Evolutionary conservation across 208 protist genomes (phyloP), one percentile per base, ranked within the genome.

Genomic region (Leishmania gerbilli): DNA sequence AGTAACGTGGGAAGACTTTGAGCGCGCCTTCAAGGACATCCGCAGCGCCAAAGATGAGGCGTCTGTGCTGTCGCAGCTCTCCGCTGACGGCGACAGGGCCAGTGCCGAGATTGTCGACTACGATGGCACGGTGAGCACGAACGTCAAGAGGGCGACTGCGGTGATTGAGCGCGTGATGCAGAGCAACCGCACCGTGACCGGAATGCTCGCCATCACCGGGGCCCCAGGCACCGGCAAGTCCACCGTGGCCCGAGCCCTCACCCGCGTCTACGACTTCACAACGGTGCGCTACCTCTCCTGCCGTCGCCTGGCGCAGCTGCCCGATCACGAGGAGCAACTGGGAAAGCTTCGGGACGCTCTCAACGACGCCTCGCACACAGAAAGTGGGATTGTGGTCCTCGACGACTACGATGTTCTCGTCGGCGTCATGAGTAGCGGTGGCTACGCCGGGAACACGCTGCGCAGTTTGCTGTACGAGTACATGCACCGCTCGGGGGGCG

Each of bases 331-430:
- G 68, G 87, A 90, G 77, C 90, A 87, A 76, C 64, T 91, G 65
- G 62, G 58, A 27, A 77, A 85, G 53, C 91, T 99, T 31, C 92
- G 84, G 11, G 95, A 97, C 42, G 90, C 97, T 0, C 99, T 99
- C 76, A 91, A 97, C 74, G 98, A 99, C 78, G 96, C 98, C 51
- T 99, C 99, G 74, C 97, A 97, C 86, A 98, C 96, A 27, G 89
- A 92, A 19, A 58, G 93, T 19, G 92, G 85, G 56, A 81, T 99
- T 0, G 95, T 99, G 37, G 95, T 99, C 24, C 87, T 99, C 56
- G 99, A 99, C 83, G 95, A 99, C 83, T 84, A 99, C 76, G 99
- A 99, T 86, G 85, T 90, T 31, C 77, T 98, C 6, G 53, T 86
- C 2, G 80, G 83, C 27, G 64, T 77, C n/a, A 74, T 87, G 47